Base-by-base conservation (phyloP, 2,329 filamentous ascomycete genomes). In the Periglandula ipomoeae region DNA sequence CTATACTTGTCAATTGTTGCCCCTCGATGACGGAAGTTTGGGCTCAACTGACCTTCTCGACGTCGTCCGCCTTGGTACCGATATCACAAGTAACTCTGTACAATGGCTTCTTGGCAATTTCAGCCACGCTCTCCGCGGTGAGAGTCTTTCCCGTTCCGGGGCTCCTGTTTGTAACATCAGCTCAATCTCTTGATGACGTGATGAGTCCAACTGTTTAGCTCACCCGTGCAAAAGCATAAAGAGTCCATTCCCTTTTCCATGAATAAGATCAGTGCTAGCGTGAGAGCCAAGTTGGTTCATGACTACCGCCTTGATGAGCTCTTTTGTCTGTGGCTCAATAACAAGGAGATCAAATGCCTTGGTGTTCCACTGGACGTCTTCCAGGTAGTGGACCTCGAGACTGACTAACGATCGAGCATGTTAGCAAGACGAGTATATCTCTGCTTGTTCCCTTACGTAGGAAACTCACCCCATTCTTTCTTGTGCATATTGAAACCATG, bases 81-180 rank as follows among this genome's bases (percentile, higher is more conserved):
- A 48, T 20, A 39, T 39, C 37, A 24, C 32, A 75, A 0, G 73
- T 76, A 46, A 78, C 72, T 7, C 66, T 63, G 40, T 74, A 74
- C 2, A 75, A 58, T 0, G 72, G 73, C 57, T 70, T 70, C 37
- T 59, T 54, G 53, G 68, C 66, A 47, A 64, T 63, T 60, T 65
- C 64, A 1, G 69, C 68, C 1, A 70, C 62, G 1, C 66, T 67
- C 52, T 72, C 65, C 1, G 72, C 72, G 0, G 73, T 74, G 0
- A 68, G 65, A 0, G 73, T 75, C 61, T 75, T 75, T 4, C 72
- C 72, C 0, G 74, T 70, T 23, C 72, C 72, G 0, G 72, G 72
- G 0, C 69, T 65, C 23, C 73, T 32, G 30, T 32, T 32, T 15
- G 30, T 32, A 8, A 32, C 30, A 15, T 32, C n/a, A n/a, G n/a